Evolutionary conservation across 345 rosid genomes (phyloP), one percentile per base, ranked within the genome.

Genomic region (Eucalyptus pauciflora): DNA sequence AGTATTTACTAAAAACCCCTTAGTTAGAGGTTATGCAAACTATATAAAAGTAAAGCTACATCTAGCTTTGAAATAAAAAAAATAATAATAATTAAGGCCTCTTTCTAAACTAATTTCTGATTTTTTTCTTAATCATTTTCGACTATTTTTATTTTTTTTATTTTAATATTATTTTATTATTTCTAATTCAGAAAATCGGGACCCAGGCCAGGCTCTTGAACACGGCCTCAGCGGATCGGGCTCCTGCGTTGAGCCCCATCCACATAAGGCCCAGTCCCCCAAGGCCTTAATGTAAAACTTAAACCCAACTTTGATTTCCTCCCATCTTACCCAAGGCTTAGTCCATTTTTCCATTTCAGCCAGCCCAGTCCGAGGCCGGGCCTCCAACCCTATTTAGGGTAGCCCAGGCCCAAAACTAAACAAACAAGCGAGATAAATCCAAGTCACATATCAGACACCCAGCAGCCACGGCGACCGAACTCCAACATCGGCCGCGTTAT

Each of bases 131-230:
- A 3, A 54, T 7, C 27, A 37, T 20, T 54, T 54, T 22, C 10
- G 10, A 0, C 4, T 20, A 0, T 8, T 54, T 54, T 0, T 18
- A 7, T 52, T 0, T 18, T 25, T 58, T 4, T 4, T 37, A 37
- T 37, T 37, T 37, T 37, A 37, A 4, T 37, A 37, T 4, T 37
- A 37, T 37, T 25, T 58, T 58, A 25, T 58, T 10, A 58, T 58
- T 25, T 58, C 64, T 6, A 58, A 58, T 25, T 58, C n/a, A 14
- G n/a, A 58, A 58, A 58, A 25, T 3, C 3, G 64, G n/a, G 64
- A 24, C 64, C 1, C 7, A 37, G 13, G 64, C n/a, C 64, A 6
- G n/a, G n/a, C 64, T 5, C n/a, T 58, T 58, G 13, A 58, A 25
- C 64, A 37, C 41, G 41, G 41, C 41, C 41, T 37, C 41, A 58